phyloP scores from a whole-genome alignment of 164 flowering plant genomes.

The Warburgia ugandensis region DNA sequence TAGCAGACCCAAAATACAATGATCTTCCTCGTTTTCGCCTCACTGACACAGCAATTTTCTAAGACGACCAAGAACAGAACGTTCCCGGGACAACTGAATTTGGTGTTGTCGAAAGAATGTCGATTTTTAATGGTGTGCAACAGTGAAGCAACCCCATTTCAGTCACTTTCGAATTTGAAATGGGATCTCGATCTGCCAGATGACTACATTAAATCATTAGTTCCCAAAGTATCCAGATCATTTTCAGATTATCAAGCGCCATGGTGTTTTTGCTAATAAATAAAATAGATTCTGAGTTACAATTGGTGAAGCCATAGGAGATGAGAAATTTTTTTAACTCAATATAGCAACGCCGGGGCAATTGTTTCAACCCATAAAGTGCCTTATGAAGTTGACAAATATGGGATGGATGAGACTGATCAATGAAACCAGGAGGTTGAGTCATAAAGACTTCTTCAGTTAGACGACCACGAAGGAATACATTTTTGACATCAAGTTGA shows the following conservation, averaged over 20 bases:
- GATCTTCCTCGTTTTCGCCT: slow-evolving; percentile 60
- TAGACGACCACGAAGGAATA: background rate
- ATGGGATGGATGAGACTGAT: background rate
- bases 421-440: background rate
- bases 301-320: too few relatives aligned
- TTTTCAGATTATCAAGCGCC: slow-evolving; percentile 45
- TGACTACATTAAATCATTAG: slow-evolving; percentile 39
- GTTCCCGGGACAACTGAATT: slow-evolving; percentile 31
- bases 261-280: slow-evolving; percentile 43
- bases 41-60: slow-evolving; percentile 45
- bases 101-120: slow-evolving; percentile 49
- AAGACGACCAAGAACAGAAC: slow-evolving; percentile 46
- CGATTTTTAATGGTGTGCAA: slow-evolving; percentile 70
- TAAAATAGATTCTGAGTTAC: too few relatives aligned
- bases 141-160: slow-evolving; percentile 36
- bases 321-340: too few relatives aligned
- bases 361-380: background rate
- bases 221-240: slow-evolving; percentile 53
- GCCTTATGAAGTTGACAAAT: background rate
- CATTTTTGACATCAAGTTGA: slow-evolving; percentile 1
- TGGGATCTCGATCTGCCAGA: slow-evolving; percentile 90
- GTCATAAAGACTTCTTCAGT: background rate
- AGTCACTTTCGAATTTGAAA: slow-evolving; percentile 48
- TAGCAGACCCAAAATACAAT: slow-evolving; percentile 54
- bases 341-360: background rate